A percentile compares a stretch with the other conserved stretches of the same genome.
Conservation (phyloP, 2,329 filamentous ascomycete species). For the Hysterium pulicare region DNA sequence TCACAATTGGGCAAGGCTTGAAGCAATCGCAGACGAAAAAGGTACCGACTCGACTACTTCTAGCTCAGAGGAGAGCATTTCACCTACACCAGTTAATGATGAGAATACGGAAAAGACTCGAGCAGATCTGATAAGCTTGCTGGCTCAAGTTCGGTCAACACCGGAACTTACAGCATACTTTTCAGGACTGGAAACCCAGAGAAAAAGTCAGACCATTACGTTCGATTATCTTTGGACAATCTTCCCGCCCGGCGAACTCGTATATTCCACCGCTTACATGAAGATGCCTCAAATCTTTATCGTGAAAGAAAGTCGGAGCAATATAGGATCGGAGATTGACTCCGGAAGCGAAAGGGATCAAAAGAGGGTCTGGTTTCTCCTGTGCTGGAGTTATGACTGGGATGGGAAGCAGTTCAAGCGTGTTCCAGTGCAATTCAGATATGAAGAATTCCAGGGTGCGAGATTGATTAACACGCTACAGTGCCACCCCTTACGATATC, state of each 20-base stretch:
- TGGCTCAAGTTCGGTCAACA: conserved; percentile 4
- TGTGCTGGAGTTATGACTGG: conserved; percentile 11
- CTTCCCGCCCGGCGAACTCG: conserved; percentile 11
- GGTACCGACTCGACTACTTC: neutral
- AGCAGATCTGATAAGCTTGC: conserved; percentile 4
- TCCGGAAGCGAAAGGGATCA: conserved; percentile 2
- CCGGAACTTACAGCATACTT: conserved; percentile 5
- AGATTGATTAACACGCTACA: conserved; percentile 7
- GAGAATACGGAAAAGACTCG: conserved; percentile 4
- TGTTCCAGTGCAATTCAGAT: conserved; percentile 8
- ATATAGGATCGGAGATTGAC: conserved; percentile 2
- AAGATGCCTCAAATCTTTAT: conserved; percentile 9
- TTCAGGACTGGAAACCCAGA: neutral
- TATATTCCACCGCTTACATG: conserved; percentile 7
- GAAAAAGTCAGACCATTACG: conserved; percentile 5
- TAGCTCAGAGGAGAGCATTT: neutral
- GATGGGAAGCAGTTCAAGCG: conserved; percentile 10
- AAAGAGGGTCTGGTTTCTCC: conserved; percentile 4
- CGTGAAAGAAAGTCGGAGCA: conserved; percentile 9
- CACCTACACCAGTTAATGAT: neutral
- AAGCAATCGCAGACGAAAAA: conserved; percentile 1
- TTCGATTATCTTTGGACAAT: conserved; percentile 11
- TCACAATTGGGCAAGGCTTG: conserved; percentile 6
- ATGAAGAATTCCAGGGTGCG: conserved; percentile 9
- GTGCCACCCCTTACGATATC: conserved; percentile 5